Base-by-base conservation (phyloP, 768 basidiomycete species). In the Cyclocybe cylindracea region DNA sequence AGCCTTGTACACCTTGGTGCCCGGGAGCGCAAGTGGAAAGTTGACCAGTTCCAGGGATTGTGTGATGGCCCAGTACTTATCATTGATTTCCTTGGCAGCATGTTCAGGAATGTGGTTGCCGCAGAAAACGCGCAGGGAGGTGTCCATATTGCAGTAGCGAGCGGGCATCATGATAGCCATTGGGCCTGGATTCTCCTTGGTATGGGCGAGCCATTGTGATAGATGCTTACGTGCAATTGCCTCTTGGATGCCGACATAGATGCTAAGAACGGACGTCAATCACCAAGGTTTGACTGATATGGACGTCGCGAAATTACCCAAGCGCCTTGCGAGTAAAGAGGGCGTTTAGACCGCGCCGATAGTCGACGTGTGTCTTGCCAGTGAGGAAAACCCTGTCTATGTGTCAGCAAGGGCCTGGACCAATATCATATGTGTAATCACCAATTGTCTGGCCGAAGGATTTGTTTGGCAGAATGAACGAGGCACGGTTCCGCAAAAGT, bases 11-110 rank as follows among this genome's bases (percentile, higher is more conserved):
- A 98, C 85, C 67, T 98, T 98, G 36, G 97, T 98, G 29, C 97
- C 97, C 14, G 97, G 97, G 35, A 97, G 62, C 11, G 96, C 86
- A 54, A 98, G 72, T 11, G 97, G 97, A 77, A 99, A 98, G 77
- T 99, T 99, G 77, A 99, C 97, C 48, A 99, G 88, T 67, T 99
- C 93, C 38, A 99, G 87, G 2, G 97, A 92, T 60, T 84, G 76
- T 6, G 97, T 98, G 71, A 99, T 97, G 53, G 79, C 78, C 96
- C 96, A 98, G 75, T 98, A 98, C 66, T 93, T 94, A 58, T 91
- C 86, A 64, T 82, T 88, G 66, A 99, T 94, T 65, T 93, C 91
- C 11, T 71, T 64, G 19, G 86, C 83, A 37, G 87, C 91, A 7
- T 84, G 71, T 11, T 93, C 87, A 29, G 92, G 85, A 59, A 98